phyloP scores from a whole-genome alignment of 768 basidiomycete species.

The Termitomyces sp. region DNA sequence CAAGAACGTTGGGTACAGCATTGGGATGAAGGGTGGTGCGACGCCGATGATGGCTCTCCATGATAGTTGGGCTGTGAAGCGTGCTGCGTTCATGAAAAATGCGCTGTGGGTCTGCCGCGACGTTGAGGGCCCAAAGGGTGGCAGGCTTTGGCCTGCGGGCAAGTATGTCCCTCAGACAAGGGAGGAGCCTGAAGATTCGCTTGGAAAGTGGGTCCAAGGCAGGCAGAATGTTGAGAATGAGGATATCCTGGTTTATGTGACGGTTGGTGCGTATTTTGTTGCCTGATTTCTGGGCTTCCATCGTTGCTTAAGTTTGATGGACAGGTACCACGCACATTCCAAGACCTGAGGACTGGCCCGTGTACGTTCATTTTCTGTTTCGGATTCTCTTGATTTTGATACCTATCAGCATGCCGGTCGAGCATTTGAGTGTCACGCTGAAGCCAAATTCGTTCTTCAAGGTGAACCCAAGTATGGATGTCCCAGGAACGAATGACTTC shows the following conservation, averaged over 20 bases:
- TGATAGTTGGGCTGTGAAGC: slow-evolving; percentile 64
- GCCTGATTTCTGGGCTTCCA: background rate
- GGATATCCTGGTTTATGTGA: slow-evolving; percentile 76
- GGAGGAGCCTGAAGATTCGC: slow-evolving; percentile 64
- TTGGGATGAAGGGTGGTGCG: slow-evolving; percentile 65
- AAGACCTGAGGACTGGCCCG: slow-evolving; percentile 85
- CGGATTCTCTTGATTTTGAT: background rate
- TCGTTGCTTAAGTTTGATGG: background rate
- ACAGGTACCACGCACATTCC: slow-evolving; percentile 76
- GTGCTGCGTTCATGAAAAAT: slow-evolving; percentile 72
- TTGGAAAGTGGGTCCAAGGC: slow-evolving; percentile 67
- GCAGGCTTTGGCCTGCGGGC: slow-evolving; percentile 81
- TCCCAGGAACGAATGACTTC: slow-evolving; percentile 63
- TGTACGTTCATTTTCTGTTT: slow-evolving; percentile 34
- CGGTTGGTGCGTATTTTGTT: slow-evolving; percentile 43
- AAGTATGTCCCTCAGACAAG: slow-evolving; percentile 83
- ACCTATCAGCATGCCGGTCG: slow-evolving; percentile 68
- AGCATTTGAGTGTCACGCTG: slow-evolving; percentile 63
- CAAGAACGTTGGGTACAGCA: slow-evolving; percentile 65
- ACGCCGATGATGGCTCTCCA: too few species aligned
- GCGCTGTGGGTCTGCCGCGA: slow-evolving; percentile 80
- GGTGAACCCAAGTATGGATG: slow-evolving; percentile 85
- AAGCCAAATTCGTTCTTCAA: slow-evolving; percentile 84
- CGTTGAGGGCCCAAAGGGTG: slow-evolving; percentile 50
- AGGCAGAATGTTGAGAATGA: slow-evolving; percentile 62